phyloP scores from a whole-genome alignment of 768 basidiomycete species.

The Lactarius akahatsu region DNA sequence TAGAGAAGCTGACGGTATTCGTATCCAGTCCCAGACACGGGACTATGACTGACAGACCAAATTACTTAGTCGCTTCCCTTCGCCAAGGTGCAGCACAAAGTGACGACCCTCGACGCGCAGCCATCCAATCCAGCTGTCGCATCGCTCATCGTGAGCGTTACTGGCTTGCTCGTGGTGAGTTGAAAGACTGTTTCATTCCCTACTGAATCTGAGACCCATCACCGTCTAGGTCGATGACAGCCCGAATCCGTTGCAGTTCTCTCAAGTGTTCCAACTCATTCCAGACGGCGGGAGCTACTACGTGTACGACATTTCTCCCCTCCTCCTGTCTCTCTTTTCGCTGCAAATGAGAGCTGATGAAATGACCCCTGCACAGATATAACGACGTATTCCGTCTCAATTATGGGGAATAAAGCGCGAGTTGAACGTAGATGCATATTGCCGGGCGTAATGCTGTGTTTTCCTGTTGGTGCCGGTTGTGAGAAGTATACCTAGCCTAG shows the following conservation, averaged over 20 bases:
- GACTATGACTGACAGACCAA: not conserved
- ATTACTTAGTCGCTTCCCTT: conserved; percentile 64
- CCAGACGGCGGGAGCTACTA: conserved; percentile 74
- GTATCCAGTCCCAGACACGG: not conserved
- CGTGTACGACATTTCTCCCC: conserved; percentile 60
- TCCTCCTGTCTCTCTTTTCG: no score
- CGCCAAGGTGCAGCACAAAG: conserved; percentile 72
- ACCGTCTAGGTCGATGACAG: conserved; percentile 72
- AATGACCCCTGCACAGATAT: conserved; percentile 43
- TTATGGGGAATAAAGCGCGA: conserved; percentile 43
- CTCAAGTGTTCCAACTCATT: conserved; percentile 90
- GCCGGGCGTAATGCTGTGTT: conserved; percentile 2
- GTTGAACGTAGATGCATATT: conserved; percentile 18
- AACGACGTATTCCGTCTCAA: conserved; percentile 96
- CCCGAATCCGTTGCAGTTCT: conserved; percentile 80
- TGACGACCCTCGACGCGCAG: conserved; percentile 85
- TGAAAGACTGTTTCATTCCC: not conserved
- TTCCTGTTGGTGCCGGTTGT: not conserved
- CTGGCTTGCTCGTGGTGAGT: conserved; percentile 76
- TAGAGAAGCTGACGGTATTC: conserved; percentile 71
- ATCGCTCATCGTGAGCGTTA: conserved; percentile 79
- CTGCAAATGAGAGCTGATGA: not conserved
- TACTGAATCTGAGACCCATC: not conserved
- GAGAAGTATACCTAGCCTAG: conserved; percentile 19
- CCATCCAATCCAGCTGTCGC: conserved; percentile 63